Conservation (phyloP, 2,329 filamentous ascomycete species). For the Cytospora schulzeri region DNA sequence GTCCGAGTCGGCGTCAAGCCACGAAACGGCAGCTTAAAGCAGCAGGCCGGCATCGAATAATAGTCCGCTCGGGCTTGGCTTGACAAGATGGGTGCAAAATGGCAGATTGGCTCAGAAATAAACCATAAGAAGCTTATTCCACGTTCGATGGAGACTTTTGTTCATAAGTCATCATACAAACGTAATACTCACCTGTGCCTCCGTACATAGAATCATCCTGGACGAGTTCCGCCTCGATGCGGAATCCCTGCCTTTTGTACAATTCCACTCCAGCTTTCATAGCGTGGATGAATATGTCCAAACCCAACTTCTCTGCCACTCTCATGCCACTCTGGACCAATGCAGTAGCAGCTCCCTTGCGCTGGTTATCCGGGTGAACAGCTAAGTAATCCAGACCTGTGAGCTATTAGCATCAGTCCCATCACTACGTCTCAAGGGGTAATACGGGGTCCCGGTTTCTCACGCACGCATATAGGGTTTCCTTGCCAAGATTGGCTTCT, state of each 20-base stretch:
- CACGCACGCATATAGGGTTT: slow-evolving; percentile 29
- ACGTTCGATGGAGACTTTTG: too few species aligned
- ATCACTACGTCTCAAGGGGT: too few species aligned
- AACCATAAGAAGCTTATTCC: too few species aligned
- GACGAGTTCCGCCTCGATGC: slow-evolving; percentile 14
- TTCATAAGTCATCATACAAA: slow-evolving; percentile 11
- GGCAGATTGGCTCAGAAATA: too few species aligned
- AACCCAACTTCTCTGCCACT: slow-evolving; percentile 30
- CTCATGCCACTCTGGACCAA: slow-evolving; percentile 30
- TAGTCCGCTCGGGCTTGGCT: too few species aligned
- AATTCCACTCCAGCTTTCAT: slow-evolving; percentile 20
- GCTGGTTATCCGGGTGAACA: slow-evolving; percentile 31
- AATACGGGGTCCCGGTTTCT: too few species aligned
- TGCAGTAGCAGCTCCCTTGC: slow-evolving; percentile 31
- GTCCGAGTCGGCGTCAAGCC: too few species aligned
- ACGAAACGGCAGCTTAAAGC: too few species aligned
- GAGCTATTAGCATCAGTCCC: not conserved
- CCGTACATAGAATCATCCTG: slow-evolving; percentile 13
- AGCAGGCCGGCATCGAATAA: too few species aligned
- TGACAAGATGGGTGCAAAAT: too few species aligned
- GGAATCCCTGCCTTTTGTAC: slow-evolving; percentile 15
- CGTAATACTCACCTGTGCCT: slow-evolving; percentile 11
- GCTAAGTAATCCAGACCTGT: slow-evolving; percentile 33
- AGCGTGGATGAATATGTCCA: slow-evolving; percentile 32
- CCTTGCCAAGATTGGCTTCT: slow-evolving; percentile 18